These are phyloP conservation scores for Penicillium sp. DNA, from an alignment of 2,329 filamentous ascomycete genomes.

Conservation along the genomic window DNA sequence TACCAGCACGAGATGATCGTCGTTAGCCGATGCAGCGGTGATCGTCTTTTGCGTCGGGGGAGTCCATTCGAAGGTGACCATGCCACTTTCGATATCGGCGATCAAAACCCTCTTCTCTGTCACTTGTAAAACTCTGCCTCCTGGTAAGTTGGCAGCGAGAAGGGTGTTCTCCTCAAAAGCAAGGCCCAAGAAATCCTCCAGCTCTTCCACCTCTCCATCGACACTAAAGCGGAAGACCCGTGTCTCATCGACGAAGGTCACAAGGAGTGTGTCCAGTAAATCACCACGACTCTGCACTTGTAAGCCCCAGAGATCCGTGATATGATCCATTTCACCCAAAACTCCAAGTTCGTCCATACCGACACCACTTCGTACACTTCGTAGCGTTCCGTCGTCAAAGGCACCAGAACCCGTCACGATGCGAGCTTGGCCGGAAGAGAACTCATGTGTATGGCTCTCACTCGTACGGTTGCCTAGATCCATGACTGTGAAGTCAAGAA, in stretches of 20 bases:
- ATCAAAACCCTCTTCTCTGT: constrained; percentile 68
- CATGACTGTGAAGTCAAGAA: constrained; percentile 94
- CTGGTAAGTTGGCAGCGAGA: constrained; percentile 67
- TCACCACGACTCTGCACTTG: constrained; percentile 50
- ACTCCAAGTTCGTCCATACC: constrained; percentile 86
- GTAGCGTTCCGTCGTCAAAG: constrained; percentile 82
- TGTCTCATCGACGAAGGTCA: constrained; percentile 83
- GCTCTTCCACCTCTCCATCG: constrained; percentile 81
- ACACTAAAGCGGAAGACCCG: constrained; percentile 76
- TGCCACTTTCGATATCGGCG: constrained; percentile 59
- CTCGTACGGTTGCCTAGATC: constrained; percentile 87
- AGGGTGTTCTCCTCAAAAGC: constrained; percentile 73
- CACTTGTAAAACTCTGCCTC: constrained; percentile 73
- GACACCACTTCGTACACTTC: constrained; percentile 91
- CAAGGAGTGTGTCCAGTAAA: constrained; percentile 69
- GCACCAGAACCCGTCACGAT: constrained; percentile 93
- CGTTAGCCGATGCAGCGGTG: constrained; percentile 77
- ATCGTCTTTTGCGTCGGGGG: constrained; percentile 60
- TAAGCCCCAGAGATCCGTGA: constrained; percentile 75
- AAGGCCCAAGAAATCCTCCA: constrained; percentile 75
- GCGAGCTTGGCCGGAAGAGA: constrained; percentile 90
- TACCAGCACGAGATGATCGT: constrained; percentile 71
- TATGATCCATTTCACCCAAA: constrained; percentile 75
- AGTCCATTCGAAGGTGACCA: constrained; percentile 52
- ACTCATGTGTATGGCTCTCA: constrained; percentile 81